Evolutionary conservation across 2,329 filamentous ascomycete species (phyloP), one percentile per base, ranked within the genome.

Genomic region (Orbilia oligospora): DNA sequence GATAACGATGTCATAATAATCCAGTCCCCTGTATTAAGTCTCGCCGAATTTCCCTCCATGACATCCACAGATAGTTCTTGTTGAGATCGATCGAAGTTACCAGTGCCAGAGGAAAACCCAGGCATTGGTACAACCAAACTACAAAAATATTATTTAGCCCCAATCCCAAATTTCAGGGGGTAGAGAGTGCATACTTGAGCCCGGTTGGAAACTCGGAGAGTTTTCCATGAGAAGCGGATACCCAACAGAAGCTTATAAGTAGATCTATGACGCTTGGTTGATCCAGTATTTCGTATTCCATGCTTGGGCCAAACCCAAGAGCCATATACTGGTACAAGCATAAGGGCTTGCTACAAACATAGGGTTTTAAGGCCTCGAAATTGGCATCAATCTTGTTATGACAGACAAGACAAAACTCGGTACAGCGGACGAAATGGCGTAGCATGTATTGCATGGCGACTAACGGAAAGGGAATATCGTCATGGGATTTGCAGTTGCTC

Each of bases 241-340:
- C 83, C 82, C 94, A 96, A 83, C 93, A 94, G 83, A 97, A 92
- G 83, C 90, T 94, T 56, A 97, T 85, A 0, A 97, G 87, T 1
- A 97, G 87, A 83, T 97, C 94, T 12, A 97, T 92, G 0, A 97
- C 93, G 71, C 90, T 89, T 0, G 93, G 93, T 82, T 94, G 92
- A 12, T 89, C 89, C 27, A 92, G 82, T 22, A 97, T 92, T 82
- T 97, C 93, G 83, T 94, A 90, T 83, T 97, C 94, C 71, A 97
- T 90, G 81, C 90, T 93, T 0, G 93, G 92, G 0, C 94, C 94
- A 82, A 97, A 91, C 0, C 93, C 93, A n/a, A 97, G 86, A 16
- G 89, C 87, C 87, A 97, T 92, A 85, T 96, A 97, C 83, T 97
- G 94, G 82, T 92, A 97, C 3, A 97, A 86, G 82, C 94, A 97